These are phyloP conservation scores for Sarocladium oryzae DNA, from an alignment of 2,329 filamentous ascomycete genomes.

Conservation along the genomic window DNA sequence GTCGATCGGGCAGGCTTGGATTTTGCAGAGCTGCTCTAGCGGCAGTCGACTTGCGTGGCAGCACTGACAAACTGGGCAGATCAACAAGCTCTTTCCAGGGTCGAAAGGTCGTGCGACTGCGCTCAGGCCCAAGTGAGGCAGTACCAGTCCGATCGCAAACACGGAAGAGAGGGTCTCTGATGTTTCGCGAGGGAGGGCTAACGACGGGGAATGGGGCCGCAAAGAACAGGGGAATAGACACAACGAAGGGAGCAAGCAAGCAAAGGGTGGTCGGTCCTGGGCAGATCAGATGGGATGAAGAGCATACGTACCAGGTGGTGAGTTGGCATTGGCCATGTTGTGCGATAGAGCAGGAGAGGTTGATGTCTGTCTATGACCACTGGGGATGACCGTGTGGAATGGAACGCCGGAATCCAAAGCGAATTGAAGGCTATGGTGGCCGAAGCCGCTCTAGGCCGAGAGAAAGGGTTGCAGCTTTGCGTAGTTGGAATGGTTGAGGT, in stretches of 20 bases:
- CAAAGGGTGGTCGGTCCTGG: neutral
- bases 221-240: neutral
- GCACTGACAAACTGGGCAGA: neutral
- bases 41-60: neutral
- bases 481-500: neutral
- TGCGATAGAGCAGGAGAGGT: neutral
- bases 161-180: constrained; percentile 3
- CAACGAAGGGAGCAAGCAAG: neutral
- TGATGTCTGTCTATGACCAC: neutral
- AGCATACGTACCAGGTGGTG: neutral
- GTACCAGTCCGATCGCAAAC: neutral
- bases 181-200: constrained; percentile 5
- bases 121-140: constrained; percentile 5
- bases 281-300: neutral
- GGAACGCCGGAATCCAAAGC: neutral
- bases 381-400: neutral
- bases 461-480: neutral
- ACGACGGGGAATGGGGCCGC: neutral
- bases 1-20: neutral
- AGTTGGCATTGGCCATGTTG: constrained; percentile 1
- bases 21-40: neutral
- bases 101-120: neutral
- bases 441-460: neutral
- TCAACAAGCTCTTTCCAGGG: neutral
- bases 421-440: neutral